Percentiles rank a stretch among this genome's conserved stretches.
Evolutionary conservation across 768 basidiomycete genomes (phyloP).

Genomic region (Rhizopogon roseolus): DNA sequence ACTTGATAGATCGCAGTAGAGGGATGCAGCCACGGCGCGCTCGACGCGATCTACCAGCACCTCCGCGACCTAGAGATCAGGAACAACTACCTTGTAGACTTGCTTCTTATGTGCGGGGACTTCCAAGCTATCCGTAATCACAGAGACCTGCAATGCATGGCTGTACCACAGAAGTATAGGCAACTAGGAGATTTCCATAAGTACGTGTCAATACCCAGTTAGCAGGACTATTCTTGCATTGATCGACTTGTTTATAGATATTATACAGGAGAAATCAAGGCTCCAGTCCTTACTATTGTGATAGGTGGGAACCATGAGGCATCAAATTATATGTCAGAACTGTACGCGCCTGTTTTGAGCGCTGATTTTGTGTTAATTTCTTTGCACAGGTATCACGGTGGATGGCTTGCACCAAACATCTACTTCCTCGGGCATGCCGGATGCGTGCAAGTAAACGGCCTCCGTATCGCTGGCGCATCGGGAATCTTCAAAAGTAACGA

Average conservation of each 20-base stretch:
- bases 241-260: constrained; percentile 48
- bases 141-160: constrained; percentile 84
- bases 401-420: constrained; percentile 95
- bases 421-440: constrained; percentile 95
- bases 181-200: constrained; percentile 80
- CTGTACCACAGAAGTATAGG: constrained; percentile 87
- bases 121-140: constrained; percentile 90
- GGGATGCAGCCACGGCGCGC: constrained; percentile 93
- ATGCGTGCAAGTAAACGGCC: constrained; percentile 79
- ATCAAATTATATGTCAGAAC: constrained; percentile 94
- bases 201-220: constrained; percentile 29
- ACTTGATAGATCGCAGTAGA: constrained; percentile 71
- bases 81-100: constrained; percentile 68
- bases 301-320: constrained; percentile 99
- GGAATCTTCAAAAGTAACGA: constrained; percentile 86
- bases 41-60: constrained; percentile 81
- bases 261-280: constrained; percentile 77
- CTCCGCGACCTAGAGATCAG: constrained; percentile 57
- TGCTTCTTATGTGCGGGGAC: constrained; percentile 92
- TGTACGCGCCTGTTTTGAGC: constrained; percentile 46
- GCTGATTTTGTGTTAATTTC: constrained; percentile 1
- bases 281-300: constrained; percentile 85
- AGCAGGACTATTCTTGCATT: neutral
- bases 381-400: constrained; percentile 78
- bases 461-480: constrained; percentile 86